Evolutionary conservation across 2,329 filamentous ascomycete species (phyloP), one percentile per base, ranked within the genome.

Genomic region (Apiospora aurea): DNA sequence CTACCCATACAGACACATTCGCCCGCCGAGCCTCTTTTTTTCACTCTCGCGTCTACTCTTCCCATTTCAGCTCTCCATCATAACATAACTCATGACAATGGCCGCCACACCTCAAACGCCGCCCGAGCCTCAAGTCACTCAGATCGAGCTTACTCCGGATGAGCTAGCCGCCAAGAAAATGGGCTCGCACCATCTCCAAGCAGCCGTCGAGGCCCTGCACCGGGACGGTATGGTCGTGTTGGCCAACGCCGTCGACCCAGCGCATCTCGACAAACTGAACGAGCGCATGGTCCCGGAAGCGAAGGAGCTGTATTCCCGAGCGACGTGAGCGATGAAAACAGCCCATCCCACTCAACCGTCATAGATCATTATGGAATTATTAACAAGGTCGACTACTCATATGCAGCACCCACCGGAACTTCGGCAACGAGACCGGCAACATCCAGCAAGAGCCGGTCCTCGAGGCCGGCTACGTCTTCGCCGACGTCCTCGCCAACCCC

Each of bases 171-270:
- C 69, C n/a, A 71, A 70, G 21, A 71, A 49, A 53, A 43, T 75
- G 24, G 78, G 79, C 13, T 75, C 73, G 13, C 71, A 72, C 21
- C 79, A 80, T 64, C 76, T 82, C 24, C 77, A 79, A 71, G 78
- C 77, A n/a, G 80, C 79, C 4, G 76, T 82, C n/a, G 78, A 79
- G 70, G 80, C 77, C 14, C 74, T 82, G 7, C 80, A 83, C 74
- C 79, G 79, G 53, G 81, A 82, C 75, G 80, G 80, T 1, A 76
- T 83, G 29, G 80, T 83, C 1, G 79, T 82, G 10, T 76, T 83
- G 38, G 81, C 81, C 68, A 77, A 77, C 29, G 80, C 82, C 2
- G 79, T 83, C 18, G 77, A 82, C 74, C 69, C 78, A 1, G 75
- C 71, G 1, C 80, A 83, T 74, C 74, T 83, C 29, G 78, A 83